Conservation (phyloP, 768 basidiomycete genomes). For the Suillus paluster region DNA sequence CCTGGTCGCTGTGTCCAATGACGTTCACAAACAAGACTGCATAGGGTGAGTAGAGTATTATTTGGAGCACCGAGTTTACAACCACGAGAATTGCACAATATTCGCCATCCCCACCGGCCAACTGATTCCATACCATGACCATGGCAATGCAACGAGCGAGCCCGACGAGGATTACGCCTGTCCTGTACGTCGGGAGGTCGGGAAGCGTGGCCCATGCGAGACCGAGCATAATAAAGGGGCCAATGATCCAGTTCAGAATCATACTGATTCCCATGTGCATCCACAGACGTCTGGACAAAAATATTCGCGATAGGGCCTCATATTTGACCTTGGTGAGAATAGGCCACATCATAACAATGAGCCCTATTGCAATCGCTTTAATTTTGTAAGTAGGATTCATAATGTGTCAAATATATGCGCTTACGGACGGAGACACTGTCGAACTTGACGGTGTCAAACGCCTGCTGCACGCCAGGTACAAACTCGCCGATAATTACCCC, state of each 20-base stretch:
- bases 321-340: slow-evolving; percentile 78
- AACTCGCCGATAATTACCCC: slow-evolving; percentile 79
- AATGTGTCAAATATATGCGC: slow-evolving; percentile 23
- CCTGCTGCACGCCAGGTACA: slow-evolving; percentile 58
- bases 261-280: slow-evolving; percentile 70
- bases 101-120: slow-evolving; percentile 69
- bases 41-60: slow-evolving; percentile 69
- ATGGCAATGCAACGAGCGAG: slow-evolving; percentile 48
- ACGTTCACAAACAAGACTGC: slow-evolving; percentile 75
- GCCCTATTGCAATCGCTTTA: slow-evolving; percentile 77
- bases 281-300: slow-evolving; percentile 60
- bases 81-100: slow-evolving; percentile 84
- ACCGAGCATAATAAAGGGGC: slow-evolving; percentile 84
- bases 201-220: slow-evolving; percentile 86
- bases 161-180: slow-evolving; percentile 84
- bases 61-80: slow-evolving; percentile 80
- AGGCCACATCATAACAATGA: slow-evolving; percentile 91
- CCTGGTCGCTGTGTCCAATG: slow-evolving; percentile 50
- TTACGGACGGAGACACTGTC: slow-evolving; percentile 78
- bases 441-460: slow-evolving; percentile 66
- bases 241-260: slow-evolving; percentile 79
- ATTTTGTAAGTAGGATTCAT: background rate
- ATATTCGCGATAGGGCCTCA: slow-evolving; percentile 63
- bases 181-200: slow-evolving; percentile 73
- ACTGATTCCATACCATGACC: slow-evolving; percentile 84